phyloP scores from a whole-genome alignment of 805 yeast genomes.

The Candida alai region DNA sequence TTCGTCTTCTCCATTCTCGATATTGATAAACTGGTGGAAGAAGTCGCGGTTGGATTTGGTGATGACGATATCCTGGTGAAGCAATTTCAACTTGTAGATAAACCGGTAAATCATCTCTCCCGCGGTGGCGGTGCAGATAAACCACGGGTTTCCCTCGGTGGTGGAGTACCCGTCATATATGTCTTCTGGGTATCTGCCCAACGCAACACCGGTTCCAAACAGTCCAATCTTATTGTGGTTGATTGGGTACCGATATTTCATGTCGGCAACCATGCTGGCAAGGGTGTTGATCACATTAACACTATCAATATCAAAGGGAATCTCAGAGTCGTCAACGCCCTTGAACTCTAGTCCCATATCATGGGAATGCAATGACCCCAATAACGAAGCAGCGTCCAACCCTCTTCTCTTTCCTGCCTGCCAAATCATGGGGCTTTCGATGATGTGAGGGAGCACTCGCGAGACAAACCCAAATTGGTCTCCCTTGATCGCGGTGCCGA shows the following conservation, averaged over 20 bases:
- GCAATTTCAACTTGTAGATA: constrained; percentile 40
- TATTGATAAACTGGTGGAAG: constrained; percentile 27
- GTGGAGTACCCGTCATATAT: constrained; percentile 71
- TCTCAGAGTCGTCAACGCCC: constrained; percentile 18
- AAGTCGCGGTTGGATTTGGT: constrained; percentile 25
- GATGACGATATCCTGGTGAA: constrained; percentile 43
- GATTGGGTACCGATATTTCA: constrained; percentile 74
- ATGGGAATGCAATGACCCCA: constrained; percentile 50
- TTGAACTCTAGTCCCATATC: constrained; percentile 27
- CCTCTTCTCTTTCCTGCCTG: constrained; percentile 54
- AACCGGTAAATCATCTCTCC: constrained; percentile 58
- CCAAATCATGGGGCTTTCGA: constrained; percentile 60
- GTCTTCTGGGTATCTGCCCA: constrained; percentile 95
- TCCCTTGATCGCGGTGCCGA: constrained; percentile 35
- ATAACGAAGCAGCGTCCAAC: constrained; percentile 70
- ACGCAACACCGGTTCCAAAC: constrained; percentile 50
- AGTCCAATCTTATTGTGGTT: constrained; percentile 49
- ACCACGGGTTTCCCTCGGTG: constrained; percentile 92
- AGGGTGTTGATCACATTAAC: constrained; percentile 60
- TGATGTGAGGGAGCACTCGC: constrained; percentile 45
- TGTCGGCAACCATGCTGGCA: constrained; percentile 56
- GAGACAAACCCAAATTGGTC: constrained; percentile 38
- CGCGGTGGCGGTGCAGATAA: constrained; percentile 69
- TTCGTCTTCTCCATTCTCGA: constrained; percentile 18
- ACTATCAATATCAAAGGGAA: constrained; percentile 65